Percentiles rank a stretch among this genome's conserved stretches.
Evolutionary conservation across 1,139 yeast species (phyloP).

Genomic region (Blastobotrys illinoisensis): DNA sequence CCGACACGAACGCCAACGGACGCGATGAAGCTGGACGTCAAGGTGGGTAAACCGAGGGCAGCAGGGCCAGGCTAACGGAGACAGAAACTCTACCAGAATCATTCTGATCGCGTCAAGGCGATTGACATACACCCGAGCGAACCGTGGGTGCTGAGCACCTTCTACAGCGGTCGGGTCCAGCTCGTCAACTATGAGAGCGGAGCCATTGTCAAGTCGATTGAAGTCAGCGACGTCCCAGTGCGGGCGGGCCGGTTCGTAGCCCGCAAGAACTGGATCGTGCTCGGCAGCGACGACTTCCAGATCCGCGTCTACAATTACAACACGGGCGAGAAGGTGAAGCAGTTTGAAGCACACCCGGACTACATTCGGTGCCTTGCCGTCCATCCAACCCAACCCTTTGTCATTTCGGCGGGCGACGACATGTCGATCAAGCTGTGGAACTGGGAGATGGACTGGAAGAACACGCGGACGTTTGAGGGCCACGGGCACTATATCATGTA

Average conservation of each 20-base stretch:
- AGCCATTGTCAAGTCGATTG: constrained; percentile 61
- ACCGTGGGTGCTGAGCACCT: constrained; percentile 89
- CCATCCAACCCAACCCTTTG: constrained; percentile 87
- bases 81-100: constrained; percentile 71
- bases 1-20: background rate
- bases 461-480: constrained; percentile 89
- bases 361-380: constrained; percentile 90
- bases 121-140: constrained; percentile 97
- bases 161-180: constrained; percentile 72
- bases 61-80: constrained; percentile 27
- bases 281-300: constrained; percentile 94
- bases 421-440: constrained; percentile 91
- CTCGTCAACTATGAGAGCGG: constrained; percentile 89
- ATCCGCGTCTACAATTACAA: constrained; percentile 89
- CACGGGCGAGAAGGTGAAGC: constrained; percentile 89
- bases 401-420: constrained; percentile 89
- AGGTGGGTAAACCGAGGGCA: constrained; percentile 15
- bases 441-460: constrained; percentile 91
- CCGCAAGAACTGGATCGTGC: constrained; percentile 94
- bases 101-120: constrained; percentile 96
- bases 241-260: constrained; percentile 94
- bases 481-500: constrained; percentile 96
- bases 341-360: constrained; percentile 97
- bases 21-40: constrained; percentile 25
- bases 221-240: constrained; percentile 90